A percentile compares a stretch with the other conserved stretches of the same genome.
Conservation (phyloP, 2,329 filamentous ascomycete species). For the Talaromyces sp. region DNA sequence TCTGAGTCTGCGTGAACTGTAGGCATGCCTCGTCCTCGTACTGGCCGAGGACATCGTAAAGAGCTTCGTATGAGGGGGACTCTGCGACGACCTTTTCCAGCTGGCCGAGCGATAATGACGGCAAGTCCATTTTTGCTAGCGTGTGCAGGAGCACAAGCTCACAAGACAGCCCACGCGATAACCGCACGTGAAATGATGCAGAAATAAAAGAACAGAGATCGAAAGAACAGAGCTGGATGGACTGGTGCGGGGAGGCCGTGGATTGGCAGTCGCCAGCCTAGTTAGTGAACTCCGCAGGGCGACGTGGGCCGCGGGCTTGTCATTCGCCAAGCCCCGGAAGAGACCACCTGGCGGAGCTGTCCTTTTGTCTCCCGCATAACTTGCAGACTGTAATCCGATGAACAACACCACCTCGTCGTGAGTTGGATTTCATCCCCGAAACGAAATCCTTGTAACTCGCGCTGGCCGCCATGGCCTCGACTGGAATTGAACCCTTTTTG, state of each 20-base stretch:
- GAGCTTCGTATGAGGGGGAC: constrained; percentile 25
- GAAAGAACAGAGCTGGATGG: not conserved
- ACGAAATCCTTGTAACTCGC: constrained; percentile 22
- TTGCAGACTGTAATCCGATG: not conserved
- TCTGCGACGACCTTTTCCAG: constrained; percentile 24
- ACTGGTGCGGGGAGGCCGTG: constrained; percentile 2
- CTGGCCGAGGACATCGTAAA: constrained; percentile 28
- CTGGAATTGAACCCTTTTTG: constrained; percentile 55
- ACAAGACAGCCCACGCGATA: not conserved
- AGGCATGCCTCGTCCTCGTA: constrained; percentile 32
- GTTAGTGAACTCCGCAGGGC: constrained; percentile 3
- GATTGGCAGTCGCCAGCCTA: not conserved
- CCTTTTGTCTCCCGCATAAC: constrained; percentile 13
- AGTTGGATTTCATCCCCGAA: constrained; percentile 18
- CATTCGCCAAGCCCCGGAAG: constrained; percentile 34
- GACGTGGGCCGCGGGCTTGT: constrained; percentile 8
- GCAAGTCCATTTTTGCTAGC: constrained; percentile 21
- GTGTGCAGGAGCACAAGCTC: not conserved
- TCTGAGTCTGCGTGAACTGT: constrained; percentile 17
- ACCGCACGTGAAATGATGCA: not conserved
- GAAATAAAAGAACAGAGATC: not conserved
- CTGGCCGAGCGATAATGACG: constrained; percentile 24
- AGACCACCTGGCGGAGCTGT: constrained; percentile 40
- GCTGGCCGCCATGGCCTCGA: constrained; percentile 42
- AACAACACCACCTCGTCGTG: constrained; percentile 5